Evolutionary conservation across 441 rosid genomes (phyloP).

Genomic region (Bruguiera hainesii): DNA sequence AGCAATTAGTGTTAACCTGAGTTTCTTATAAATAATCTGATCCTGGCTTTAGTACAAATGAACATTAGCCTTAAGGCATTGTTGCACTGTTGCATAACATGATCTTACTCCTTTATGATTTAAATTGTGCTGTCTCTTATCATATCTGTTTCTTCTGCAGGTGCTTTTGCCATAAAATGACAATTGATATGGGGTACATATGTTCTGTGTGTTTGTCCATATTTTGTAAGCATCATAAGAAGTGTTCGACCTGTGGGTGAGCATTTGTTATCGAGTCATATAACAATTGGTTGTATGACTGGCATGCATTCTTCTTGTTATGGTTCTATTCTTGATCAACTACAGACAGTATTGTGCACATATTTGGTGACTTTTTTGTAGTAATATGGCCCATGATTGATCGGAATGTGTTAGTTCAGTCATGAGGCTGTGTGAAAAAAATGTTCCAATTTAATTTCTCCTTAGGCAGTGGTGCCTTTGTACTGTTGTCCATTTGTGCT

Average conservation of each 20-base stretch:
- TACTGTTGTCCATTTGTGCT: background rate
- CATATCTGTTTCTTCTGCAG: constrained; percentile 39
- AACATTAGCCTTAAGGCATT: background rate
- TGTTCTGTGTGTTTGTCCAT: constrained; percentile 97
- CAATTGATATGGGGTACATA: constrained; percentile 93
- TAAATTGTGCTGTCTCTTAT: constrained; percentile 5
- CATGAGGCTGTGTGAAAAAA: background rate
- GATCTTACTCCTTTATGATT: background rate
- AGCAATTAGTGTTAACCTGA: no score
- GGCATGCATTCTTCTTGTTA: background rate
- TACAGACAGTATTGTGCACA: background rate
- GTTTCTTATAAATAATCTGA: no score
- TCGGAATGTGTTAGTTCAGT: background rate
- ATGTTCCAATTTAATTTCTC: constrained; percentile 2
- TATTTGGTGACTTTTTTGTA: background rate
- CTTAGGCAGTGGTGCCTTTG: background rate
- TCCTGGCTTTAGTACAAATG: background rate
- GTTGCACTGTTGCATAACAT: background rate
- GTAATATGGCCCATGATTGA: background rate
- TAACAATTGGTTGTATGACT: background rate
- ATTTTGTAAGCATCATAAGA: constrained; percentile 88
- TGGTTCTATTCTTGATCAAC: background rate
- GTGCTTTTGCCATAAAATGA: constrained; percentile 96
- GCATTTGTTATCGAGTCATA: constrained; percentile 8
- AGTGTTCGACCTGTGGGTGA: constrained; percentile 94